Conservation (phyloP, 2,329 filamentous ascomycete species). For the Botryotinia convoluta region DNA sequence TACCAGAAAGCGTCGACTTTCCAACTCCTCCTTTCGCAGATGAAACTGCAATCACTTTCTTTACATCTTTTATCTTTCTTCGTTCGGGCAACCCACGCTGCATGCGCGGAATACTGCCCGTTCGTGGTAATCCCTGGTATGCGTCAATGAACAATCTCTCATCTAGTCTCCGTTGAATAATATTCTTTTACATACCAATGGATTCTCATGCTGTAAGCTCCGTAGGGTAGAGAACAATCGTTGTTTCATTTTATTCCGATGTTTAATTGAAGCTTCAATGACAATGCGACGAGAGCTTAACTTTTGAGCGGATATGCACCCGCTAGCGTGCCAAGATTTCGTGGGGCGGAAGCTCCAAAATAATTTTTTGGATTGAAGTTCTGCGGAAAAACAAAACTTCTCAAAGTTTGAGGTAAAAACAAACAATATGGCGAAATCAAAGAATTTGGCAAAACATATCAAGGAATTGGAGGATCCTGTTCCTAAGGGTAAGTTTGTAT, state of each 20-base stretch:
- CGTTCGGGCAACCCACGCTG: slow-evolving; percentile 79
- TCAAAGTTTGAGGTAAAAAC: slow-evolving; percentile 21
- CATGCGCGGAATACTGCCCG: slow-evolving; percentile 70
- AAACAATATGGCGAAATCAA: slow-evolving; percentile 48
- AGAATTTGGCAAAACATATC: slow-evolving; percentile 55
- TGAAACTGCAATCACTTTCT: slow-evolving; percentile 92
- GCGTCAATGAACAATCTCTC: slow-evolving; percentile 13
- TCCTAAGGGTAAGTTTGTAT: slow-evolving; percentile 50
- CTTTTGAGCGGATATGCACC: slow-evolving; percentile 23
- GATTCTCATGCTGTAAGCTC: slow-evolving; percentile 75
- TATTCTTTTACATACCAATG: slow-evolving; percentile 57
- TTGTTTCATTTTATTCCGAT: slow-evolving; percentile 36
- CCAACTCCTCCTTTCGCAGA: slow-evolving; percentile 98
- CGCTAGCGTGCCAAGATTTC: slow-evolving; percentile 34
- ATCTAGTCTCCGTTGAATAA: neutral
- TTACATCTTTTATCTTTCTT: slow-evolving; percentile 77
- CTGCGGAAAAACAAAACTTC: slow-evolving; percentile 26
- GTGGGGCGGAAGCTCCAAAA: slow-evolving; percentile 28
- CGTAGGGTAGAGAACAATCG: slow-evolving; percentile 55
- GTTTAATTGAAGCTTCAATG: slow-evolving; percentile 18
- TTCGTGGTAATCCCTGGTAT: slow-evolving; percentile 75
- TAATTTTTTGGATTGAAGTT: slow-evolving; percentile 21
- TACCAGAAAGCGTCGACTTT: slow-evolving; percentile 88
- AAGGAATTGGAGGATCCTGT: slow-evolving; percentile 59
- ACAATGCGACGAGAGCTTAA: slow-evolving; percentile 19